These are phyloP conservation scores for Naganishia albida DNA, from an alignment of 1,284 basidiomycete species.

Conservation along the genomic window DNA sequence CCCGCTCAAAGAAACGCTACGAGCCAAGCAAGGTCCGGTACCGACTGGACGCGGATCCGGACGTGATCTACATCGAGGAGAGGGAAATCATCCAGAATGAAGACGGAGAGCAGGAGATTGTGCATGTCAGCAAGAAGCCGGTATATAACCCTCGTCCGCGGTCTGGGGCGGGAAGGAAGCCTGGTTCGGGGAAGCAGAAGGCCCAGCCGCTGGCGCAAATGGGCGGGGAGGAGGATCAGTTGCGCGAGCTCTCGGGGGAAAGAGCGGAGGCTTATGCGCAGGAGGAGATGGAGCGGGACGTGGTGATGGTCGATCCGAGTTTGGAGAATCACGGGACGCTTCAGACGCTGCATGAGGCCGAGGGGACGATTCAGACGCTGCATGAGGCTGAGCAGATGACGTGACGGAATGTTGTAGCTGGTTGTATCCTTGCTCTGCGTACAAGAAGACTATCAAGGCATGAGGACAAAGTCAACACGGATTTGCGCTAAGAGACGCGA, in stretches of 20 bases:
- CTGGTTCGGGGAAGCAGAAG: conserved; percentile 1
- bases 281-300: background rate
- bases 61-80: conserved; percentile 30
- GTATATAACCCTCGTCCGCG: conserved; percentile 28
- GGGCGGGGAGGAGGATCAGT: too few species aligned
- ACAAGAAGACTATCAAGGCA: background rate
- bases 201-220: too few species aligned
- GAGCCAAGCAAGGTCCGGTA: conserved; percentile 27
- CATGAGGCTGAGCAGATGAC: background rate
- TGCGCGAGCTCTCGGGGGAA: background rate
- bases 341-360: conserved; percentile 15
- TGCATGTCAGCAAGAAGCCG: conserved; percentile 22
- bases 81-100: conserved; percentile 26
- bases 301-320: conserved; percentile 2
- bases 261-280: background rate
- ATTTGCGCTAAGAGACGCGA: conserved; percentile 1
- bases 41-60: conserved; percentile 30
- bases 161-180: conserved; percentile 20
- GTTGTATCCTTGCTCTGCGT: too few species aligned
- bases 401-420: background rate
- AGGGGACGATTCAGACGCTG: background rate
- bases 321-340: background rate
- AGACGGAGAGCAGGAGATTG: conserved; percentile 27
- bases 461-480: too few species aligned
- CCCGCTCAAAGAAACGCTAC: conserved; percentile 17